Conservation (phyloP, 768 basidiomycete species). For the Candolleomyces eurysporus region DNA sequence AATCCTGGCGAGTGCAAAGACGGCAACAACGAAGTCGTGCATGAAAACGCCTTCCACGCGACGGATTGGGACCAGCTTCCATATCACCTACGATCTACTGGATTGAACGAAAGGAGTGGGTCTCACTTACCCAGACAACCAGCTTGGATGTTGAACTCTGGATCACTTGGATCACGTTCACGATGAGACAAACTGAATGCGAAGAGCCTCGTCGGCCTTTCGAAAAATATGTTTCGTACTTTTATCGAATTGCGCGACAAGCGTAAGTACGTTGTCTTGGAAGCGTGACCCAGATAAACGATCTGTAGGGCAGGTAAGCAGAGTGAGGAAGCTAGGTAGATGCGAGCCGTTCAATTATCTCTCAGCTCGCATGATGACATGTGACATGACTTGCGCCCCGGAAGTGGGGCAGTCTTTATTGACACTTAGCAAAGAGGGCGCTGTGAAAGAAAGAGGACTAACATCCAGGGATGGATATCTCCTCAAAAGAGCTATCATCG, state of each 20-base stretch:
- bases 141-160: slow-evolving; percentile 30
- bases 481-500: slow-evolving; percentile 23
- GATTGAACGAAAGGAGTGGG: too few relatives aligned
- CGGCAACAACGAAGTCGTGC: too few relatives aligned
- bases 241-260: slow-evolving; percentile 40
- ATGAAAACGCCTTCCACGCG: too few relatives aligned
- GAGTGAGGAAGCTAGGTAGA: neutral
- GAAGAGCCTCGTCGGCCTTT: slow-evolving; percentile 31
- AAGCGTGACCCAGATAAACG: slow-evolving; percentile 36
- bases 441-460: too few relatives aligned
- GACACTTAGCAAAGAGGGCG: too few relatives aligned
- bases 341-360: slow-evolving; percentile 30
- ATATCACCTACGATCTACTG: too few relatives aligned
- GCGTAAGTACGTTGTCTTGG: slow-evolving; percentile 33
- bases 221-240: slow-evolving; percentile 41
- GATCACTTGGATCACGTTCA: slow-evolving; percentile 27
- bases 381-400: slow-evolving; percentile 48
- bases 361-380: slow-evolving; percentile 39
- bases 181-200: slow-evolving; percentile 38
- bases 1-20: too few relatives aligned
- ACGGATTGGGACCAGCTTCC: too few relatives aligned
- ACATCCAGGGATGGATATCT: slow-evolving; percentile 29
- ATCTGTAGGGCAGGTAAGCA: slow-evolving; percentile 18
- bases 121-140: too few relatives aligned
- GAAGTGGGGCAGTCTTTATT: too few relatives aligned